A percentile compares a stretch with the other conserved stretches of the same genome.
These are phyloP conservation scores for Lodderomyces pseudojiufengensis DNA, from an alignment of 1,139 yeast species.

Conservation along the genomic window DNA sequence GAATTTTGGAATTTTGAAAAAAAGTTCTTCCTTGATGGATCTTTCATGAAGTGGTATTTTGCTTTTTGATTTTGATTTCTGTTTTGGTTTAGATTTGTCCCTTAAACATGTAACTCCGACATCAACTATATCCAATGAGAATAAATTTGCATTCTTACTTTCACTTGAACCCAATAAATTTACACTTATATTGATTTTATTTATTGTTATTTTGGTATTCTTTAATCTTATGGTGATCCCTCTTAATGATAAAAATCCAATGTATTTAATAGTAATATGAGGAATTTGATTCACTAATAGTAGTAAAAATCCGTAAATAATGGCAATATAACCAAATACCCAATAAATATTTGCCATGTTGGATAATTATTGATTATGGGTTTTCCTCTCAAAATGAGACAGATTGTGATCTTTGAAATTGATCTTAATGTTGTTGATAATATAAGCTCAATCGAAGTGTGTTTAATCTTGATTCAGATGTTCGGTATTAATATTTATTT, in stretches of 20 bases:
- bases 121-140: conserved; percentile 29
- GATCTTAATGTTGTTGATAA: no score
- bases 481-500: no score
- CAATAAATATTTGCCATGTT: conserved; percentile 7
- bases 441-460: no score
- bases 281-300: conserved; percentile 31
- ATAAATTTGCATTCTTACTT: conserved; percentile 29
- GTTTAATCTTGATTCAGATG: no score
- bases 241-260: conserved; percentile 37
- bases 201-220: conserved; percentile 17
- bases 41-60: conserved; percentile 5
- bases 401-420: no score
- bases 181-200: conserved; percentile 24
- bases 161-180: conserved; percentile 22
- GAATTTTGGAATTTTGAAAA: conserved; percentile 10
- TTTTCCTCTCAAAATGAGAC: no score
- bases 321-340: conserved; percentile 7
- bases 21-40: conserved; percentile 9
- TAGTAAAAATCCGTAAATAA: conserved; percentile 20
- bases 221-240: conserved; percentile 25
- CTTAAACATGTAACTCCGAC: conserved; percentile 18
- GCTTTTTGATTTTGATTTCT: neutral
- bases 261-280: conserved; percentile 27
- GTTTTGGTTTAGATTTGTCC: neutral
- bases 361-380: no score